Conservation (phyloP, 805 yeast species). For the Candida dajiaensis region DNA sequence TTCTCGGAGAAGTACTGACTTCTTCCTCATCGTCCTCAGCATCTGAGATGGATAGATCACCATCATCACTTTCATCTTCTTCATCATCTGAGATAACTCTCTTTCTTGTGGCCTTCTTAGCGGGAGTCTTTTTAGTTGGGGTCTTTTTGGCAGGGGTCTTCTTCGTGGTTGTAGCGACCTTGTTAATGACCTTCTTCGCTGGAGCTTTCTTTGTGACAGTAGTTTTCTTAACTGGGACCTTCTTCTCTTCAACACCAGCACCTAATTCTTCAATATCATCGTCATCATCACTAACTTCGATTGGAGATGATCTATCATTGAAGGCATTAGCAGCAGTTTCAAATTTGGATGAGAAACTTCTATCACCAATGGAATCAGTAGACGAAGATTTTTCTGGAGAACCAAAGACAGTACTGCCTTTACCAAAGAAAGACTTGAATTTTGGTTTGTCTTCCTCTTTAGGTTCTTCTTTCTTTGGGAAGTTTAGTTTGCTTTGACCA, state of each 20-base stretch:
- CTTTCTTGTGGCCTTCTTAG: conserved; percentile 2
- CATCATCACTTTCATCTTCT: conserved; percentile 14
- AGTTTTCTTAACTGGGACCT: conserved; percentile 7
- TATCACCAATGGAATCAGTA: neutral
- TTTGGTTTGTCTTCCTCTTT: conserved; percentile 17
- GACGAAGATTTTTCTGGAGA: conserved; percentile 16
- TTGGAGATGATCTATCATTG: conserved; percentile 1
- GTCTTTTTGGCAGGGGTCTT: conserved; percentile 1
- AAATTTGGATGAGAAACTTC: conserved; percentile 5
- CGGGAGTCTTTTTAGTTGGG: conserved; percentile 2
- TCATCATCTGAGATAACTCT: conserved; percentile 11
- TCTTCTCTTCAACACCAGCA: neutral
- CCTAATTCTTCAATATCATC: conserved; percentile 1
- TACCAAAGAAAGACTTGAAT: conserved; percentile 33
- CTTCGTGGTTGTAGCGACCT: neutral
- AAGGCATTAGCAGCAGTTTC: conserved; percentile 6
- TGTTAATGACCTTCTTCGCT: conserved; percentile 1
- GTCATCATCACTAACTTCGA: conserved; percentile 3
- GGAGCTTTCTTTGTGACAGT: conserved; percentile 5
- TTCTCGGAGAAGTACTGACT: conserved; percentile 5
- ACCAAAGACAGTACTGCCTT: conserved; percentile 24
- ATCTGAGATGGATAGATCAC: conserved; percentile 4
- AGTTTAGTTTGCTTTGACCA: conserved; percentile 5
- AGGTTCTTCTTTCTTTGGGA: conserved; percentile 12
- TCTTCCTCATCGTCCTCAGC: conserved; percentile 6